A percentile compares a stretch with the other conserved stretches of the same genome.
Conservation (phyloP, 768 basidiomycete genomes). For the Boletus edulis region DNA sequence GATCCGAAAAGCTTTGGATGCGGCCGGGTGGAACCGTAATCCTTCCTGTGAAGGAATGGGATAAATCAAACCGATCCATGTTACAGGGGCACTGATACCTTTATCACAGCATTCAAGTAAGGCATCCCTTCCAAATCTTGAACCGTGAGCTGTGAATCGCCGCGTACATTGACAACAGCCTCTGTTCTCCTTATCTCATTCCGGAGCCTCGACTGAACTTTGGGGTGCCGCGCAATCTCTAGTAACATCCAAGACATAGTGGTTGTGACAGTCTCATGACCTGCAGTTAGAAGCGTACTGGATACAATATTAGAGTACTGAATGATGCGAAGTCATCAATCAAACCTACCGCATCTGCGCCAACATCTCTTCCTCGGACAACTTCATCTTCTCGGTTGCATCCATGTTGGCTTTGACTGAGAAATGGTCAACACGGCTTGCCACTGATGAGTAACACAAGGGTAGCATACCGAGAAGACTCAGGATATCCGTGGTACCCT, state of each 20-base stretch:
- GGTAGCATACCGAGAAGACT: constrained; percentile 37
- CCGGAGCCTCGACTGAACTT: constrained; percentile 57
- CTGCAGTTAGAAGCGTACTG: constrained; percentile 45
- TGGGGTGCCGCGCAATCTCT: constrained; percentile 54
- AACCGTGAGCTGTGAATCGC: neutral
- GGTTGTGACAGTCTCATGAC: constrained; percentile 59
- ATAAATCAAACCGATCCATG: constrained; percentile 11
- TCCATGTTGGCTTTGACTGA: constrained; percentile 25
- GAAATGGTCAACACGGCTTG: neutral
- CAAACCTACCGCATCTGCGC: constrained; percentile 13
- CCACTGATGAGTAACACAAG: no score
- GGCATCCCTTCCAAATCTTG: constrained; percentile 50
- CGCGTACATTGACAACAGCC: neutral
- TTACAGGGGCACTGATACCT: constrained; percentile 1
- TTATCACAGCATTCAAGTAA: constrained; percentile 40
- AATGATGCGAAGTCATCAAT: no score
- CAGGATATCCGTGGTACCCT: constrained; percentile 6
- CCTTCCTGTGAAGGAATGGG: constrained; percentile 33
- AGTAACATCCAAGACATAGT: constrained; percentile 56
- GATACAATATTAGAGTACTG: no score
- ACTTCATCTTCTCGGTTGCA: constrained; percentile 11
- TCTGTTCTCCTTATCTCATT: constrained; percentile 12
- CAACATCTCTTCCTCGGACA: constrained; percentile 14
- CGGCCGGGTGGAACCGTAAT: constrained; percentile 44
- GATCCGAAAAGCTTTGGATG: constrained; percentile 48